phyloP scores from a whole-genome alignment of 495 filamentous ascomycete genomes.

The Entonaema liquescens region DNA sequence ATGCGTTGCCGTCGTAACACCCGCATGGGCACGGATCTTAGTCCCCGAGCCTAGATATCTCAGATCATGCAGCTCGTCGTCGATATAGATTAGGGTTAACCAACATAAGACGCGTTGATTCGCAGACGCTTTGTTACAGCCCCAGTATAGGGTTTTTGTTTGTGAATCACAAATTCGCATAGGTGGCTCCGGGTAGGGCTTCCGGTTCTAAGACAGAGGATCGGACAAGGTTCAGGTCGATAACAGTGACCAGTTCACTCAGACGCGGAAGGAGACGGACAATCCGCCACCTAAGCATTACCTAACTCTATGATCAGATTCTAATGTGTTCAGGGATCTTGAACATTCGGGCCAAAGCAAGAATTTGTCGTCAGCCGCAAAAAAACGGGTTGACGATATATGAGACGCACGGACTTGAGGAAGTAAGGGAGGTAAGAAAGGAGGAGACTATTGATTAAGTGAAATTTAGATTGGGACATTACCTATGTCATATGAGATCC shows the following conservation, averaged over 20 bases:
- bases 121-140: background rate
- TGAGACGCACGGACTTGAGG: background rate
- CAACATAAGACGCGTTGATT: background rate
- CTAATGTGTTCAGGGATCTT: background rate
- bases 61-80: conserved; percentile 16
- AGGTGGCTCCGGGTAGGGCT: background rate
- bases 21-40: background rate
- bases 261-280: background rate
- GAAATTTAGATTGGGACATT: background rate
- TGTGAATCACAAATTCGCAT: background rate
- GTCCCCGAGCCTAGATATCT: background rate
- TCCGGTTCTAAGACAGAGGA: background rate
- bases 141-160: background rate
- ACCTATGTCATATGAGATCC: background rate
- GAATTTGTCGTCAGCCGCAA: no score
- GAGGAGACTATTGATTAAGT: background rate
- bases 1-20: conserved; percentile 5
- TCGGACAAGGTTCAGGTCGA: conserved; percentile 11
- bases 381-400: no score
- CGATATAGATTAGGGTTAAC: conserved; percentile 2
- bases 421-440: background rate
- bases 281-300: background rate
- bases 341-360: background rate
- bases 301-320: background rate
- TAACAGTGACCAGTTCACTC: background rate